Evolutionary conservation across 805 yeast genomes (phyloP).

Genomic region (Starmerella khaoyaiensis): DNA sequence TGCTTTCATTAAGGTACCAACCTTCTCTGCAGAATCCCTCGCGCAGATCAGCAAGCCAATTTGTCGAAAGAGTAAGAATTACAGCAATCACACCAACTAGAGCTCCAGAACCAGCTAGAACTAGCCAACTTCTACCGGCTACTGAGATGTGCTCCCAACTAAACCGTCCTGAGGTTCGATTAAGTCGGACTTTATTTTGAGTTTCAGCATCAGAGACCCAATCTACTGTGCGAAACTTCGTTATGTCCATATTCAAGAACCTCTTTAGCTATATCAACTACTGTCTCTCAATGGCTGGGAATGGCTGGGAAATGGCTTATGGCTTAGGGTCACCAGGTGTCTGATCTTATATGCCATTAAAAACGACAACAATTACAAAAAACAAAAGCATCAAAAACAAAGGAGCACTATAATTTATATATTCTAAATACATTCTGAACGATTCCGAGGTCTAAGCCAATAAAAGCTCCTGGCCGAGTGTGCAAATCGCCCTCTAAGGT

Average conservation of each 20-base stretch:
- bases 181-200: slow-evolving; percentile 20
- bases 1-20: slow-evolving; percentile 56
- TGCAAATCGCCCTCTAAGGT: slow-evolving; percentile 3
- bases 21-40: slow-evolving; percentile 63
- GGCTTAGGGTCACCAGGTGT: too few species aligned
- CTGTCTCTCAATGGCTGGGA: too few species aligned
- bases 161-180: slow-evolving; percentile 3
- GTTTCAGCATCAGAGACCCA: slow-evolving; percentile 47
- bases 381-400: too few species aligned
- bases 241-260: slow-evolving; percentile 2
- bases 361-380: too few species aligned
- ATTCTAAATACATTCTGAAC: too few species aligned
- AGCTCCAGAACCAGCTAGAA: slow-evolving; percentile 62
- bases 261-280: not conserved
- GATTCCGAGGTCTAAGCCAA: too few species aligned
- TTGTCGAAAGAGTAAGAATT: slow-evolving; percentile 64
- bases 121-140: slow-evolving; percentile 51
- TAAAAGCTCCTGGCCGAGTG: not conserved
- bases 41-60: slow-evolving; percentile 68
- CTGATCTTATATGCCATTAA: too few species aligned
- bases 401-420: too few species aligned
- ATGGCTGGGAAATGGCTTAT: too few species aligned
- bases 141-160: slow-evolving; percentile 5
- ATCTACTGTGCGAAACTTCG: slow-evolving; percentile 35
- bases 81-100: slow-evolving; percentile 77